Evolutionary conservation across 2,329 filamentous ascomycete species (phyloP), one percentile per base, ranked within the genome.

Genomic region (Capronia epimyces): DNA sequence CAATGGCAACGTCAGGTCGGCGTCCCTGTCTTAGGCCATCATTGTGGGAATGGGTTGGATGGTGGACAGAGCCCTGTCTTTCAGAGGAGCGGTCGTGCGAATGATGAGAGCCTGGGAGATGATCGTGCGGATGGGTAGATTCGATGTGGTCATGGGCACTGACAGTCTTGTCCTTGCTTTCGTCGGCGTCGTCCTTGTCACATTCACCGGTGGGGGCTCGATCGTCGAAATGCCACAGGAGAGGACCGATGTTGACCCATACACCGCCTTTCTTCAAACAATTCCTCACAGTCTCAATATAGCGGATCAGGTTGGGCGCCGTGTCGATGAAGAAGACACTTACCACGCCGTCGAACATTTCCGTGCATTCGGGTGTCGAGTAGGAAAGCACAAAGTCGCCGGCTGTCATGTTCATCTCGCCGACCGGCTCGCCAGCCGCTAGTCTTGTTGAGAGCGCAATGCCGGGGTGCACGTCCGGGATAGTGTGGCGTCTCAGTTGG

Each of bases 291-390:
- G 89, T 84, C 65, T 95, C 83, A 27, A 98, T 80, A 65, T 98
- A 98, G 1, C 86, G 81, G 47, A 97, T 85, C 25, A 96, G 67
- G 66, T 98, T 97, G 1, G 91, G 90, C 2, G 93, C 93, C 1
- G 93, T 98, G 67, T 98, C 94, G 51, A 98, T 84, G 72, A 98
- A 98, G 72, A 97, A 98, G 9, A 95, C 87, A 2, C 86, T 88
- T 0, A 87, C 83, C 1, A 97, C 88, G 1, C 85, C 89, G 63
- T 96, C 84, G 67, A 89, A 97, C 0, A 68, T 63, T 0, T 76
- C 76, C 7, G 71, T 68, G 60, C 87, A 80, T 0, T 79, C 77
- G 1, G 78, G 73, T 51, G 83, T 76, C 1, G 49, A 49, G 66
- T 98, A 98, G 1, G 90, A 69, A n/a, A 89, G 84, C 50, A 94